Conservation (phyloP, 208 protist species). For the Histomonas meleagridis region DNA sequence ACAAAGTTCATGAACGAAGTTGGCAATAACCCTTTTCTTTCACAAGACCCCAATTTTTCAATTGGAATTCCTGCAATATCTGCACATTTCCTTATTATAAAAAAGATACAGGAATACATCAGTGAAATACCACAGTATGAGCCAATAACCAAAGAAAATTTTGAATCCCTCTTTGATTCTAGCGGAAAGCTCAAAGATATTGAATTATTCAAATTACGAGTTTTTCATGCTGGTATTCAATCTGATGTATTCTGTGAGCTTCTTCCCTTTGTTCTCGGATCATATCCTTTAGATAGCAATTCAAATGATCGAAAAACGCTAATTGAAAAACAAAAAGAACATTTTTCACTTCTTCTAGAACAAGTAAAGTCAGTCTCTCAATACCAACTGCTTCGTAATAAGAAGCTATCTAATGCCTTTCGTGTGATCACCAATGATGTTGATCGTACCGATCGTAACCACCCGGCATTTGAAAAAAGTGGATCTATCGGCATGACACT, state of each 20-base stretch:
- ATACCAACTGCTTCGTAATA: neutral
- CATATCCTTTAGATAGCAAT: too few relatives aligned
- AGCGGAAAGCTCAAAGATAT: neutral
- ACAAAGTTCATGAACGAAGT: too few relatives aligned
- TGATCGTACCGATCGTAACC: neutral
- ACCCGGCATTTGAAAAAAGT: neutral
- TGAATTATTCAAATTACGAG: neutral
- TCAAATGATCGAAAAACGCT: too few relatives aligned
- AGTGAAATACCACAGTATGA: neutral
- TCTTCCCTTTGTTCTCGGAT: neutral
- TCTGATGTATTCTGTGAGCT: neutral
- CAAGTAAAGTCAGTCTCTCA: neutral
- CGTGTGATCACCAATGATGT: conserved; percentile 23
- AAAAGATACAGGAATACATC: too few relatives aligned
- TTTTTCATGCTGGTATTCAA: neutral
- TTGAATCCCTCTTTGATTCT: neutral
- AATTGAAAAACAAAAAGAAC: too few relatives aligned
- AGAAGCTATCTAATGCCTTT: neutral
- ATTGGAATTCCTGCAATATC: too few relatives aligned
- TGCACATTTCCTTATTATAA: too few relatives aligned
- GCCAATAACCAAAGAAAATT: neutral
- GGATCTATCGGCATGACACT: neutral
- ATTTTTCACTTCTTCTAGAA: too few relatives aligned
- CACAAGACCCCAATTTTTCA: too few relatives aligned
- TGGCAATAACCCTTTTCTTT: too few relatives aligned